Conservation (phyloP, 495 filamentous ascomycete genomes). For the Hypoxylon lienhwacheense region DNA sequence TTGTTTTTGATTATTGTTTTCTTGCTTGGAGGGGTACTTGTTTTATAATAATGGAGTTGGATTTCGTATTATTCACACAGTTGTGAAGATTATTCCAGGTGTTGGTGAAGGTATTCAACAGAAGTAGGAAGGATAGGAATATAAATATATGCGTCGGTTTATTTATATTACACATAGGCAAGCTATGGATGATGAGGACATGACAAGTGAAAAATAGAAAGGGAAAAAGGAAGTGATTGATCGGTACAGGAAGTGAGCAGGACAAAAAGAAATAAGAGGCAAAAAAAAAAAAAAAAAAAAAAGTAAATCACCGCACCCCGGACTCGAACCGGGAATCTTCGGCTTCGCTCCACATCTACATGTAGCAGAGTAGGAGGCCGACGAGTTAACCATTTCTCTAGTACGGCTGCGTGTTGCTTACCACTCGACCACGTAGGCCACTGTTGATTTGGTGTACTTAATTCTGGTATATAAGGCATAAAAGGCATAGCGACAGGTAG, state of each 20-base stretch:
- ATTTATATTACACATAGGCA: too few species aligned
- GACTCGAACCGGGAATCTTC: constrained; percentile 37
- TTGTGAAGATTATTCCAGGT: too few species aligned
- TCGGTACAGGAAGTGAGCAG: neutral
- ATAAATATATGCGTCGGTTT: too few species aligned
- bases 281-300: constrained; percentile 2
- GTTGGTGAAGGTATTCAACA: too few species aligned
- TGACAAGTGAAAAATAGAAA: too few species aligned
- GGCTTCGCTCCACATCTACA: constrained; percentile 18
- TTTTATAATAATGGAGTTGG: too few species aligned
- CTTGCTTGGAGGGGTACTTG: too few species aligned
- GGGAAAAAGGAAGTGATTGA: too few species aligned
- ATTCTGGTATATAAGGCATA: constrained; percentile 12
- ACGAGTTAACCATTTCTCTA: constrained; percentile 38
- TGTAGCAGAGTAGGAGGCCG: constrained; percentile 28
- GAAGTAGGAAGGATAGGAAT: neutral
- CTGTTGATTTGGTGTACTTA: neutral
- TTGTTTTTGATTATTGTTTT: too few species aligned
- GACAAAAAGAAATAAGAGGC: neutral
- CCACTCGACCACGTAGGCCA: neutral
- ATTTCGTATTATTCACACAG: too few species aligned
- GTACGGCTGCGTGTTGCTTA: constrained; percentile 13
- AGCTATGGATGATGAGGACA: too few species aligned
- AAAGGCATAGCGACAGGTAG: neutral
- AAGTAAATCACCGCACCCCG: constrained; percentile 27